These are phyloP conservation scores for Mycogone perniciosa DNA, from an alignment of 2,329 filamentous ascomycete genomes.

Conservation along the genomic window DNA sequence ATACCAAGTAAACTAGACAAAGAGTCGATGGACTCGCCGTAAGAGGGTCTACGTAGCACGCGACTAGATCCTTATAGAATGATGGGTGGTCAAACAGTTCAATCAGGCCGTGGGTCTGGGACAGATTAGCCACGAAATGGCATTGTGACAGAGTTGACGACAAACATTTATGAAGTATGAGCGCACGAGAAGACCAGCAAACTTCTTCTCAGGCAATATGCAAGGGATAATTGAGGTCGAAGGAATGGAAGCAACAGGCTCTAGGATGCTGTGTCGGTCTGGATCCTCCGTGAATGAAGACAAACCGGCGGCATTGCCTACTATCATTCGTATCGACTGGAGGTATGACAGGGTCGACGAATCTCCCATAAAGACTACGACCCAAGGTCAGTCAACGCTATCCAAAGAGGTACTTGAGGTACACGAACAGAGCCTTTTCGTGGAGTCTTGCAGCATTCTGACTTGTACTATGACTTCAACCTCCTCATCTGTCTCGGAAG, in stretches of 20 bases:
- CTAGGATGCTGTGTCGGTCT: conserved; percentile 49
- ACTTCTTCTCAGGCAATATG: conserved; percentile 46
- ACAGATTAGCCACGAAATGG: background rate
- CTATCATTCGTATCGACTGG: conserved; percentile 54
- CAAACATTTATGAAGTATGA: conserved; percentile 57
- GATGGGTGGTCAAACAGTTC: conserved; percentile 50
- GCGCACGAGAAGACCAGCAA: conserved; percentile 37
- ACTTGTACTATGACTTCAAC: conserved; percentile 47
- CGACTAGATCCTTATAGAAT: conserved; percentile 44
- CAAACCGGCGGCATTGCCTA: conserved; percentile 46
- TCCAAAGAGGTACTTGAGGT: background rate
- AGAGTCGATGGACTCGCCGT: conserved; percentile 44
- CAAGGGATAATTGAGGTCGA: background rate
- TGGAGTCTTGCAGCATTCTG: conserved; percentile 54
- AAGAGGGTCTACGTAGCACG: conserved; percentile 49
- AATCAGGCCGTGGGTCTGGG: conserved; percentile 52
- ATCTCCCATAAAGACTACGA: conserved; percentile 54
- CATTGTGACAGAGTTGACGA: background rate
- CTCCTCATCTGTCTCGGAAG: conserved; percentile 41
- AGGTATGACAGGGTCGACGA: conserved; percentile 56
- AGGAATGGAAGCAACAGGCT: conserved; percentile 44
- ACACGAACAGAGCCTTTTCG: conserved; percentile 48
- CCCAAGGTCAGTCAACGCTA: conserved; percentile 12
- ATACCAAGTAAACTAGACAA: conserved; percentile 55
- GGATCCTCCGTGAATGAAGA: conserved; percentile 55